These are phyloP conservation scores for Saturnispora serradocipensis DNA, from an alignment of 805 yeast genomes.

Conservation along the genomic window DNA sequence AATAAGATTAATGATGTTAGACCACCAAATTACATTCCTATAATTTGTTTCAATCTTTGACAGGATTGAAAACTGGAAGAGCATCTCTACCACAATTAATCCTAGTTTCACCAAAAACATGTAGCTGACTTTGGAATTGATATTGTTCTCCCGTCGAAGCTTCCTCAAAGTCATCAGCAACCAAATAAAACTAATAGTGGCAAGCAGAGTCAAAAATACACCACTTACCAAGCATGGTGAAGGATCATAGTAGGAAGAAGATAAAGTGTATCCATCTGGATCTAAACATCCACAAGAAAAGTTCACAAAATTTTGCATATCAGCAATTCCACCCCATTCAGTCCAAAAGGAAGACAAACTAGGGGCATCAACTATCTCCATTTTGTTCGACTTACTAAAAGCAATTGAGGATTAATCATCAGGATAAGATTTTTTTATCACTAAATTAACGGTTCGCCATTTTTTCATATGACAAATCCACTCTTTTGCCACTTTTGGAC, in stretches of 20 bases:
- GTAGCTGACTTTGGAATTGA: conserved; percentile 27
- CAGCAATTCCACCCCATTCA: not conserved
- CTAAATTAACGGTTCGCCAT: not conserved
- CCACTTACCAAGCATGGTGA: conserved; percentile 47
- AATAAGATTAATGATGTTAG: conserved; percentile 26
- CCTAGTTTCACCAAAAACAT: conserved; percentile 35
- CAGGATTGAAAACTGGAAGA: conserved; percentile 25
- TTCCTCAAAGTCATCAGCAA: conserved; percentile 29
- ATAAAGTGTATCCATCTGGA: conserved; percentile 37
- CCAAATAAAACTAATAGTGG: conserved; percentile 30
- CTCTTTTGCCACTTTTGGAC: not conserved
- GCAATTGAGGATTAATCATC: no score
- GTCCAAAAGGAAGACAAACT: conserved; percentile 1
- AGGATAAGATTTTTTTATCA: not conserved
- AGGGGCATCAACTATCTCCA: conserved; percentile 1
- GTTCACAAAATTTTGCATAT: not conserved
- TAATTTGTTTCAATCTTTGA: conserved; percentile 10
- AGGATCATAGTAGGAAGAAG: conserved; percentile 34
- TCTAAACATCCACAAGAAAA: conserved; percentile 27
- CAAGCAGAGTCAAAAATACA: conserved; percentile 28
- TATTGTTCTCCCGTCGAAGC: conserved; percentile 27
- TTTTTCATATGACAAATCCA: not conserved
- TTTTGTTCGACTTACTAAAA: not conserved
- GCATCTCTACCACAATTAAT: conserved; percentile 32
- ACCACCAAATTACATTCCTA: conserved; percentile 17